Evolutionary conservation across 192 early-diverging fungal species (phyloP), one percentile per base, ranked within the genome.

Genomic region (Dissophora globulifera): DNA sequence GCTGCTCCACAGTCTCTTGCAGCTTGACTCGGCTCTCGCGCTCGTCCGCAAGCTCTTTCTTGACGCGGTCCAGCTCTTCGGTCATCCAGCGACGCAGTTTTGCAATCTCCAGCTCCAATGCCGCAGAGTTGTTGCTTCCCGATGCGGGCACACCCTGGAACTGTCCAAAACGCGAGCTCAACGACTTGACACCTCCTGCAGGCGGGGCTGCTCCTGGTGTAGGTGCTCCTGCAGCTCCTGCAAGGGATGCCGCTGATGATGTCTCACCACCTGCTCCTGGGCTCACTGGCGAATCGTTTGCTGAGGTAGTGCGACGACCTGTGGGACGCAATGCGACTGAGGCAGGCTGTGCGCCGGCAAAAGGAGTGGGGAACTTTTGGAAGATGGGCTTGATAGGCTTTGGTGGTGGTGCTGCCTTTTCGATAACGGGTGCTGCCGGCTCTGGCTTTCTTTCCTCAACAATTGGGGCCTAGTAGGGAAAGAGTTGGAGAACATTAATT

Each of bases 361-460:
- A 69, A 9, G 80, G 80, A 4, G 75, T 81, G 23, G 75, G 68
- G 57, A 72, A 69, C 25, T 63, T 81, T 50, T 69, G 74, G 45
- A 78, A 78, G 13, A 72, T 52, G 15, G 80, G 80, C 51, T 78
- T 81, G 45, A 71, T 43, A 15, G 80, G 80, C 69, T 81, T 81
- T 30, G 64, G 58, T 22, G 70, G 66, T 3, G 68, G 62, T 33
- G 65, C 50, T 35, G 56, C 61, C 55, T 25, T 68, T 29, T 68
- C 76, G 1, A 33, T 46, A 19, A 49, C 62, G 15, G 72, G 49
- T 41, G 50, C 50, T 13, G 25, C 54, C 4, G 66, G 47, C 23
- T 64, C 67, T 27, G 72, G 63, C 40, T 76, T 61, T 55, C 42
- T 67, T 56, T 67, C 72, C 25, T 76, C 71, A 2, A 55, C 51